phyloP scores from a whole-genome alignment of 2,329 filamentous ascomycete genomes.

The Tolypocladium ophioglossoides region DNA sequence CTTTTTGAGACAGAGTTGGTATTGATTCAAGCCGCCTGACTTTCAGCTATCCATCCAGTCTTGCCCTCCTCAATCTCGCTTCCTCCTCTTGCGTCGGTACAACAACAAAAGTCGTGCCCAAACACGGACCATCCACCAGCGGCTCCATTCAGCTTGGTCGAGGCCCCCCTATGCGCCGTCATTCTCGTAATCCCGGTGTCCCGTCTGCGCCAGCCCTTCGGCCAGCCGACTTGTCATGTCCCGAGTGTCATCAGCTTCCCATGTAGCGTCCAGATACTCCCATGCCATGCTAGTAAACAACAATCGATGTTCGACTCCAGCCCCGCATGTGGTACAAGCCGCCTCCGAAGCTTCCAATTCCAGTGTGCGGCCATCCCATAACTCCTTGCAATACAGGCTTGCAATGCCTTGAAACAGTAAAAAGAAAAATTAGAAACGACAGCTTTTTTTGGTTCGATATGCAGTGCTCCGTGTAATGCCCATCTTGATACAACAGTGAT shows the following conservation, averaged over 20 bases:
- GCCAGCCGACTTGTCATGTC: slow-evolving; percentile 14
- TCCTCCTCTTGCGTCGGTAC: background rate
- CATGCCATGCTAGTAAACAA: slow-evolving; percentile 24
- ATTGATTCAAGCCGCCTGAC: slow-evolving; percentile 5
- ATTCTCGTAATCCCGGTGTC: slow-evolving; percentile 7
- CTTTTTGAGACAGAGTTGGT: slow-evolving; percentile 1
- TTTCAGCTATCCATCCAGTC: slow-evolving; percentile 3
- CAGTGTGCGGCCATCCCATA: slow-evolving; percentile 12
- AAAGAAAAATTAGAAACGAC: slow-evolving; percentile 14
- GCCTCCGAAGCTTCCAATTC: slow-evolving; percentile 10
- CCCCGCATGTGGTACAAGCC: slow-evolving; percentile 21
- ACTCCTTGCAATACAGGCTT: slow-evolving; percentile 4
- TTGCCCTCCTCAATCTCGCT: slow-evolving; percentile 3
- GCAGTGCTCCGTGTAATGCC: slow-evolving; percentile 39
- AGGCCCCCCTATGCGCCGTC: slow-evolving; percentile 2
- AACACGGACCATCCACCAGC: background rate
- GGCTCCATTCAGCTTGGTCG: background rate
- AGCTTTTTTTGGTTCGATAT: slow-evolving; percentile 30
- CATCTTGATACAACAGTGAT: slow-evolving; percentile 30
- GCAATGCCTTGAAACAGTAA: slow-evolving; percentile 8
- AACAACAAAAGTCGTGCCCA: background rate
- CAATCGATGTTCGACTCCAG: slow-evolving; percentile 18
- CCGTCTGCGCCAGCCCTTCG: slow-evolving; percentile 5
- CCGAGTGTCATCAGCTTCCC: slow-evolving; percentile 20
- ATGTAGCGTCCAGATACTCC: slow-evolving; percentile 16